Evolutionary conservation across 495 filamentous ascomycete species (phyloP).

Genomic region (Pyronema domesticum): DNA sequence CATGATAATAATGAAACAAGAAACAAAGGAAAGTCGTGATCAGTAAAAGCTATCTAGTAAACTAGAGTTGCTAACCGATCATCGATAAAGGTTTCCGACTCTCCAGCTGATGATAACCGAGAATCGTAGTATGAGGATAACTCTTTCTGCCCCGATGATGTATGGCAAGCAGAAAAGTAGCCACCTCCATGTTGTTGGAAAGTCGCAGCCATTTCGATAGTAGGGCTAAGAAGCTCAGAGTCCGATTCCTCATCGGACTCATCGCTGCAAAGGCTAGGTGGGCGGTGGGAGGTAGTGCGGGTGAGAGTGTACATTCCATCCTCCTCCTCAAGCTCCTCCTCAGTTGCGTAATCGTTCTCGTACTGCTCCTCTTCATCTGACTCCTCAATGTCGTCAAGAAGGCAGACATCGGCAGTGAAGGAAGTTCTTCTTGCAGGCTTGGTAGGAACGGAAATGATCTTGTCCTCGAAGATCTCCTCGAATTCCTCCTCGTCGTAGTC

Average conservation of each 20-base stretch:
- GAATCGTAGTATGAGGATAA: too few relatives aligned
- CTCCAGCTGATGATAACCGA: too few relatives aligned
- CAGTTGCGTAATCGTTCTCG: conserved; percentile 43
- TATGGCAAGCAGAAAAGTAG: too few relatives aligned
- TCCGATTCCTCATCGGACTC: conserved; percentile 41
- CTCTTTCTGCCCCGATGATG: too few relatives aligned
- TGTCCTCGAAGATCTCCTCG: background rate
- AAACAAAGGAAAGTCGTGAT: too few relatives aligned
- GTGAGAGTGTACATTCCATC: conserved; percentile 50
- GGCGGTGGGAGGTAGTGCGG: conserved; percentile 50
- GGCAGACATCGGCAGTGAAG: background rate
- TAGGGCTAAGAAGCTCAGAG: too few relatives aligned
- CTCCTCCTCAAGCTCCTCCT: conserved; percentile 16
- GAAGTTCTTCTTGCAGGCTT: conserved; percentile 5
- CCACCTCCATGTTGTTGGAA: too few relatives aligned
- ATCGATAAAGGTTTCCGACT: too few relatives aligned
- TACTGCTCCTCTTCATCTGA: conserved; percentile 26
- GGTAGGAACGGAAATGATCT: conserved; percentile 2
- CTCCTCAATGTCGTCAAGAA: conserved; percentile 1
- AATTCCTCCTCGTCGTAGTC: conserved; percentile 12
- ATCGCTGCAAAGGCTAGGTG: conserved; percentile 45
- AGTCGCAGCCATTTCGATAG: too few relatives aligned
- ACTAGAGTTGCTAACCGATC: too few relatives aligned
- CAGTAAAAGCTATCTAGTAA: too few relatives aligned
- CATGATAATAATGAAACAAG: too few relatives aligned